Base-by-base conservation (phyloP, 2,329 filamentous ascomycete genomes). In the Exserohilum rostratum region DNA sequence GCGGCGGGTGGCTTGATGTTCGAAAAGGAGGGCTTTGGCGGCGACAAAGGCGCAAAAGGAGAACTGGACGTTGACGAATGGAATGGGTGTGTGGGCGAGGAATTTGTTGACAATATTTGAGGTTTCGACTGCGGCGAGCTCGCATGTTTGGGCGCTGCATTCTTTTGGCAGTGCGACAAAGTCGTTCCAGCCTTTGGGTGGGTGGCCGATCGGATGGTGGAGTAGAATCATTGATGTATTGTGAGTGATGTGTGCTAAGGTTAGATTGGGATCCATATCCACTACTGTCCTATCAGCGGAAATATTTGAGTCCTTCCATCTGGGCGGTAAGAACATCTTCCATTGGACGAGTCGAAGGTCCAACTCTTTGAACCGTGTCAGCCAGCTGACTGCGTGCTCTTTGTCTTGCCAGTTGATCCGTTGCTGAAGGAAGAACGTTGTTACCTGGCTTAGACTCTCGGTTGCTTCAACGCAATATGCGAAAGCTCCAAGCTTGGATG, bases 181-280 rank as follows among this genome's bases (percentile, higher is more conserved):
- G 6, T 67, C 58, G 9, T 70, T 71, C 70, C 70, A 73, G 6
- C 61, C 63, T 38, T 55, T 60, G 4, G 68, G 61, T 7, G 70
- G 70, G 13, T 67, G 69, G 1, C 69, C 69, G 12, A 73, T 71
- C 1, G 69, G 62, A 30, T 71, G 67, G 35, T 73, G 70, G 1
- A 73, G 65, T 29, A 73, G 50, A 1, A 73, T 72, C 70, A 73
- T 72, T 1, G 70, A 73, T 12, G 70, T 71, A 39, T 73, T 73
- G 43, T 73, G 70, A 5, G 67, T 72, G 10, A 73, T 70, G 45
- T 73, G 70, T 1, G 70, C 70, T 33, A 73, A 57, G 1, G 70
- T 73, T 0, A 73, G 63, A 44, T 73, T 73, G 10, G 70, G 70
- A 42, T 73, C 70, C 70, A 73, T 73, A 42, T 72, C 64, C 17